Conservation (phyloP, 2,329 filamentous ascomycete genomes). For the Ophiostoma triangulosporum region DNA sequence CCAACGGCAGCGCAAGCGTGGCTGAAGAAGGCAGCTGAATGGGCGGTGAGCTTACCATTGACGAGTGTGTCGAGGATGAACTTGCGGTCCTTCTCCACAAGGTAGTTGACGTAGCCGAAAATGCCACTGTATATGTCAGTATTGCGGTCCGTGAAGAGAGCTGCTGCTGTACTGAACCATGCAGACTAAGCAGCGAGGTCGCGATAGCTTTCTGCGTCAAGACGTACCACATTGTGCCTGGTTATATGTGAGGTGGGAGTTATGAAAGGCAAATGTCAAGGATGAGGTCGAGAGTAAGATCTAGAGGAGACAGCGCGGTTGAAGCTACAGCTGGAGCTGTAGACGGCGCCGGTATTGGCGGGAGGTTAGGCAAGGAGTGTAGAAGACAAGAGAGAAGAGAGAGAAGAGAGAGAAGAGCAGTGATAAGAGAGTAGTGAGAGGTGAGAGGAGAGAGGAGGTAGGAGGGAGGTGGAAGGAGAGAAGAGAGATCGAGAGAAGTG, state of each 20-base stretch:
- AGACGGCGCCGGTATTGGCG: not conserved
- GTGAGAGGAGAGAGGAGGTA: not conserved
- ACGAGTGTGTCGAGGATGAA: constrained; percentile 92
- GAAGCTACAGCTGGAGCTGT: not conserved
- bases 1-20: not conserved
- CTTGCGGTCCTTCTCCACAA: constrained; percentile 96
- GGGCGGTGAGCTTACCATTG: constrained; percentile 58
- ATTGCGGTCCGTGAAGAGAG: not conserved
- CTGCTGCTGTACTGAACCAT: not conserved
- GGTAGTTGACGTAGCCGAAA: constrained; percentile 98
- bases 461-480: not conserved
- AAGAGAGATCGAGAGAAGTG: not conserved
- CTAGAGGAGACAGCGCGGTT: not conserved
- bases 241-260: not conserved
- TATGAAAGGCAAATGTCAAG: not conserved
- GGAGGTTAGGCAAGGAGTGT: not conserved
- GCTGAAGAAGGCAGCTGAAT: constrained; percentile 7
- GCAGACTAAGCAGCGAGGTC: not conserved
- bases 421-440: not conserved
- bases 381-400: not conserved
- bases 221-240: constrained; percentile 24
- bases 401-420: not conserved
- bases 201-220: too few relatives aligned
- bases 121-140: constrained; percentile 53
- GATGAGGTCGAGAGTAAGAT: not conserved